Conservation (phyloP, 371 early-diverging fungal genomes). For the Coemansia sp. region DNA sequence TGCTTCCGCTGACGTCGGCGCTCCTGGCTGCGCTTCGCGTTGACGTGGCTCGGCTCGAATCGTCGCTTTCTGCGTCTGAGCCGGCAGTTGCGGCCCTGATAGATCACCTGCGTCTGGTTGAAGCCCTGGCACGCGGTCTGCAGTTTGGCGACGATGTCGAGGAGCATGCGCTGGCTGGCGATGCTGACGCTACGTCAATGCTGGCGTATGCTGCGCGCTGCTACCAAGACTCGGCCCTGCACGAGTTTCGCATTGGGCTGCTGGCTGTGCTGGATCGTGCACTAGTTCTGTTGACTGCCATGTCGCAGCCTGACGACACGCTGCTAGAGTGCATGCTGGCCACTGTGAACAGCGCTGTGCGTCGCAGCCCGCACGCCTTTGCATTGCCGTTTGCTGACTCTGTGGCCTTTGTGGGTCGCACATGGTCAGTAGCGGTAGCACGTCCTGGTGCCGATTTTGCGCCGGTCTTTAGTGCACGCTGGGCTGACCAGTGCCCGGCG, state of each 20-base stretch:
- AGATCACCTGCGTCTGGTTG: slow-evolving; percentile 24
- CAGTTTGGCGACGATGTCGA: slow-evolving; percentile 45
- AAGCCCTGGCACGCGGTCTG: slow-evolving; percentile 39
- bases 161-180: slow-evolving; percentile 39
- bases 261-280: slow-evolving; percentile 12
- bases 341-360: slow-evolving; percentile 25
- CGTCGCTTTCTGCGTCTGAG: slow-evolving; percentile 6
- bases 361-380: slow-evolving; percentile 42
- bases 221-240: slow-evolving; percentile 22
- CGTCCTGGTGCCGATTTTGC: not conserved
- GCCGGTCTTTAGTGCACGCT: slow-evolving; percentile 17
- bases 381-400: slow-evolving; percentile 18
- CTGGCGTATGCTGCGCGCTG: slow-evolving; percentile 27
- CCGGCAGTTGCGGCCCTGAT: slow-evolving; percentile 7
- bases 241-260: slow-evolving; percentile 21
- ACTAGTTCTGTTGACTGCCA: slow-evolving; percentile 5
- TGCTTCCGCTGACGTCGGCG: slow-evolving; percentile 21
- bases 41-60: slow-evolving; percentile 15
- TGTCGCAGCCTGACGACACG: slow-evolving; percentile 19
- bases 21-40: slow-evolving; percentile 11
- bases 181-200: slow-evolving; percentile 10
- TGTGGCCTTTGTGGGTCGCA: slow-evolving; percentile 16
- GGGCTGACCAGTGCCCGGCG: slow-evolving; percentile 42
- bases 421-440: slow-evolving; percentile 26
- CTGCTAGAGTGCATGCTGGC: slow-evolving; percentile 37